These are phyloP conservation scores for Coprinellus aureogranulatus DNA, from an alignment of 768 basidiomycete genomes.

Conservation along the genomic window DNA sequence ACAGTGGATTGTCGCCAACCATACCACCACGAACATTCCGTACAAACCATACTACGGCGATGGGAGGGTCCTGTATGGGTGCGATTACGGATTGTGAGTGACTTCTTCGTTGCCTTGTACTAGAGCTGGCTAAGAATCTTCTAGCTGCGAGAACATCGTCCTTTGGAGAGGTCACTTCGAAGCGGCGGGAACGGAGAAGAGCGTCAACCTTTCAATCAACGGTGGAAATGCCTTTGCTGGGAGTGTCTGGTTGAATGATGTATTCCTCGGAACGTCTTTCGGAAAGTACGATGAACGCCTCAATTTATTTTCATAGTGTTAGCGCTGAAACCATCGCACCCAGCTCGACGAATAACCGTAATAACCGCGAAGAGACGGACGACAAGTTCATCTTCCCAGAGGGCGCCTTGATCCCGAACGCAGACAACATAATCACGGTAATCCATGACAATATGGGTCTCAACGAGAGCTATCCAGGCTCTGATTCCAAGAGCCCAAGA, in stretches of 20 bases:
- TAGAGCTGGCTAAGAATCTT: slow-evolving; percentile 5
- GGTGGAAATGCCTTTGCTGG: slow-evolving; percentile 81
- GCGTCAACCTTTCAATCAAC: slow-evolving; percentile 73
- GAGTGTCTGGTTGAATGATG: slow-evolving; percentile 75
- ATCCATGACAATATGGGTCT: slow-evolving; percentile 51
- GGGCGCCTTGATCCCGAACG: slow-evolving; percentile 46
- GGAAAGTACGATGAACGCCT: slow-evolving; percentile 57
- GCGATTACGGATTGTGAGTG: slow-evolving; percentile 81
- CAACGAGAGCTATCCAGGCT: slow-evolving; percentile 8
- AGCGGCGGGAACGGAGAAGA: slow-evolving; percentile 56
- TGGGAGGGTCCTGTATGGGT: slow-evolving; percentile 77
- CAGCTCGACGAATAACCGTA: slow-evolving; percentile 65
- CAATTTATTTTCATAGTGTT: not conserved
- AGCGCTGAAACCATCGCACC: not conserved
- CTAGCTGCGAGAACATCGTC: slow-evolving; percentile 78
- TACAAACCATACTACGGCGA: slow-evolving; percentile 69
- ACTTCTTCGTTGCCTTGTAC: not conserved
- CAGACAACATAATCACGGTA: slow-evolving; percentile 76
- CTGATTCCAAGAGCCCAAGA: slow-evolving; percentile 68
- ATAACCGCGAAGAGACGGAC: slow-evolving; percentile 65
- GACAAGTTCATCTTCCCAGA: slow-evolving; percentile 61
- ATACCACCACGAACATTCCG: slow-evolving; percentile 72
- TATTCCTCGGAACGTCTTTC: slow-evolving; percentile 69
- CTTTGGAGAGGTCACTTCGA: slow-evolving; percentile 82
- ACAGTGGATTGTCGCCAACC: slow-evolving; percentile 64